Evolutionary conservation across 495 filamentous ascomycete species (phyloP).

Genomic region (Penicillium fimorum): DNA sequence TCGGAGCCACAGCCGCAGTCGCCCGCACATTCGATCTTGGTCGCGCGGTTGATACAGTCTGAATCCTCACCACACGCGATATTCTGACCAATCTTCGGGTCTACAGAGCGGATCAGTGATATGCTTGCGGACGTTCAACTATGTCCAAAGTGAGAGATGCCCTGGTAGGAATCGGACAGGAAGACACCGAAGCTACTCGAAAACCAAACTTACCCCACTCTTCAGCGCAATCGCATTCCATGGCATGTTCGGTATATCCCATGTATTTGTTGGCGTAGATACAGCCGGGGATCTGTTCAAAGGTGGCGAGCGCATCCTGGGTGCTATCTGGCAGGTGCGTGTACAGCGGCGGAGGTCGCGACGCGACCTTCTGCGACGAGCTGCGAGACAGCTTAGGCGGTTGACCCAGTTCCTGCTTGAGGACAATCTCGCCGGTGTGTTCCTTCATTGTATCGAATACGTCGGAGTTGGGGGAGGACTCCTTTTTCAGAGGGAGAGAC

Average conservation of each 20-base stretch:
- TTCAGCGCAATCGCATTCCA: slow-evolving; percentile 94
- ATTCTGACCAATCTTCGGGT: slow-evolving; percentile 60
- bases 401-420: slow-evolving; percentile 66
- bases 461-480: slow-evolving; percentile 9
- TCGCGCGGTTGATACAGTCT: slow-evolving; percentile 97
- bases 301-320: slow-evolving; percentile 68
- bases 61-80: slow-evolving; percentile 93
- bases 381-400: slow-evolving; percentile 73
- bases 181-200: background rate
- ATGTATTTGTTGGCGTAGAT: slow-evolving; percentile 86
- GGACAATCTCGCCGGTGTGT: slow-evolving; percentile 50
- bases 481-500: slow-evolving; percentile 15
- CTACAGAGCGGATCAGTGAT: slow-evolving; percentile 43
- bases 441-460: slow-evolving; percentile 26
- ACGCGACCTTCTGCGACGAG: slow-evolving; percentile 64
- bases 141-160: background rate
- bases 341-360: slow-evolving; percentile 63
- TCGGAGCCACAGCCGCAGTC: slow-evolving; percentile 80
- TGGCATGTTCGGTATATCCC: slow-evolving; percentile 84
- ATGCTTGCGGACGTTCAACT: background rate
- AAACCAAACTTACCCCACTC: slow-evolving; percentile 89
- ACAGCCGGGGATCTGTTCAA: slow-evolving; percentile 77
- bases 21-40: slow-evolving; percentile 92
- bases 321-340: slow-evolving; percentile 70
- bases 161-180: too few species aligned